Evolutionary conservation across 1,284 basidiomycete species (phyloP).

Genomic region (Cryptococcus maquisensis): DNA sequence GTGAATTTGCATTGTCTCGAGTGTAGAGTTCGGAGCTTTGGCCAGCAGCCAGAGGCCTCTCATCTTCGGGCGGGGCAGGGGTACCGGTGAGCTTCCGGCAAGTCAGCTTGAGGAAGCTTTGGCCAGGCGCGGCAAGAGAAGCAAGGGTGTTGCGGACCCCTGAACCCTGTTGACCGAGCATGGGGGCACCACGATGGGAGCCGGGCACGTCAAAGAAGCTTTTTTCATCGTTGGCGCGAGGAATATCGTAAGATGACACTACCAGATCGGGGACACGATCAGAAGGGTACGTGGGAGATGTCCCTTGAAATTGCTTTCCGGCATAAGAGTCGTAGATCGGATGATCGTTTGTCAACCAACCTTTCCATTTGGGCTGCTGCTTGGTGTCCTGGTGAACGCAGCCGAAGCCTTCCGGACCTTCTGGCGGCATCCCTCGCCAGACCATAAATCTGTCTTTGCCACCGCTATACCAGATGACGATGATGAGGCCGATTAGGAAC

Average conservation of each 20-base stretch:
- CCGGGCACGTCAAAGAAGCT: constrained; percentile 14
- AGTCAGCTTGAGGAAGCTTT: constrained; percentile 30
- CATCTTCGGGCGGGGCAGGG: not conserved
- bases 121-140: constrained; percentile 33
- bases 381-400: not conserved
- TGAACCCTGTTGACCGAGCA: constrained; percentile 8
- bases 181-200: not conserved
- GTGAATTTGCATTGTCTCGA: not conserved
- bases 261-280: not conserved
- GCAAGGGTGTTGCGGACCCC: constrained; percentile 24
- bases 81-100: constrained; percentile 9
- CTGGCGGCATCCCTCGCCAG: constrained; percentile 7
- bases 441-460: constrained; percentile 20
- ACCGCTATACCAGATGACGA: constrained; percentile 42
- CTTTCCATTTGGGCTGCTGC: constrained; percentile 7
- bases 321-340: constrained; percentile 34
- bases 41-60: not conserved
- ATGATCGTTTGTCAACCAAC: constrained; percentile 18
- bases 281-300: constrained; percentile 4
- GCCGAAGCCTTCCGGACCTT: not conserved
- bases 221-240: constrained; percentile 13
- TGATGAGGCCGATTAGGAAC: constrained; percentile 33
- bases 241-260: not conserved
- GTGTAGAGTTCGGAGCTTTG: constrained; percentile 25
- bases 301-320: constrained; percentile 27